Percentiles rank a stretch among this genome's conserved stretches.
These are phyloP conservation scores for Withania somnifera DNA, from an alignment of 305 asterid genomes.

Conservation along the genomic window DNA sequence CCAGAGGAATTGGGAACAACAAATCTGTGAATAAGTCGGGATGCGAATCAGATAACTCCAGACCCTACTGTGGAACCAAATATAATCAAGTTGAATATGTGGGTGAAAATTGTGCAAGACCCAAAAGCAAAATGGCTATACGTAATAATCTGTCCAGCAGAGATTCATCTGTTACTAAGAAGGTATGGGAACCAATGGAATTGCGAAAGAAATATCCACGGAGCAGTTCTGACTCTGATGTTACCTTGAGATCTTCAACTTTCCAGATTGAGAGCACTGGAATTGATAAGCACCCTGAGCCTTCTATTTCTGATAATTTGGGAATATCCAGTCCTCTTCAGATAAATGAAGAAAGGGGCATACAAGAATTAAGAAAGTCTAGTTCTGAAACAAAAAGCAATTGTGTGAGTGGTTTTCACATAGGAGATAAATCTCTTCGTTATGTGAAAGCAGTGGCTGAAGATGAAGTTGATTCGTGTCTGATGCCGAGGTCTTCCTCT, in stretches of 20 bases:
- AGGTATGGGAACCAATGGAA: conserved; percentile 97
- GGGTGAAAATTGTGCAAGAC: conserved; percentile 43
- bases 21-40: conserved; percentile 38
- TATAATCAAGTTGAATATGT: conserved; percentile 35
- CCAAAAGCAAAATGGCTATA: conserved; percentile 36
- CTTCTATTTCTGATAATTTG: conserved; percentile 33
- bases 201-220: conserved; percentile 55
- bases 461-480: conserved; percentile 25
- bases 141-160: conserved; percentile 29
- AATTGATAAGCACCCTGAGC: conserved; percentile 40
- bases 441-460: conserved; percentile 30
- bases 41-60: conserved; percentile 43
- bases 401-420: conserved; percentile 15
- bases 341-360: conserved; percentile 21
- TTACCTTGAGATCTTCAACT: conserved; percentile 46
- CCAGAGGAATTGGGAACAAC: conserved; percentile 37
- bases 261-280: conserved; percentile 43
- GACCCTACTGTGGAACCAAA: conserved; percentile 45
- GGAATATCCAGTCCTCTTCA: conserved; percentile 30
- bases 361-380: conserved; percentile 16
- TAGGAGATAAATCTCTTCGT: conserved; percentile 19
- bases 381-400: conserved; percentile 17
- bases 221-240: conserved; percentile 60
- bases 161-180: conserved; percentile 34
- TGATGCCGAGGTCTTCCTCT: conserved; percentile 20